Evolutionary conservation across 768 basidiomycete species (phyloP), one percentile per base, ranked within the genome.

Genomic region (Mycena olivaceomarginata): DNA sequence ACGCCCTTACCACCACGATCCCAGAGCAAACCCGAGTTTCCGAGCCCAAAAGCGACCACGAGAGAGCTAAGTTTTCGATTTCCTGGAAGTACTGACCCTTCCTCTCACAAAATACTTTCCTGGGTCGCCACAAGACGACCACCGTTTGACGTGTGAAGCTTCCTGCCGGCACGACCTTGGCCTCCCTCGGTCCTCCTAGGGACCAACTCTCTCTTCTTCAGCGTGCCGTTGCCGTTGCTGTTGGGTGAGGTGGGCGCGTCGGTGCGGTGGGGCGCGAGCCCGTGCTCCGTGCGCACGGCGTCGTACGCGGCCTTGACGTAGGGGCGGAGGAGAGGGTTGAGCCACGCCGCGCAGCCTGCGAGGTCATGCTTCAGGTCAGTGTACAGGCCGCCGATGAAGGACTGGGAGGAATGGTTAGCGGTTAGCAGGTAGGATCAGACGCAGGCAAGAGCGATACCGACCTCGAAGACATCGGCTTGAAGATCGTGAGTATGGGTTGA

Each of bases 391-490:
- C 95, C 95, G 41, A 96, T 90, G 82, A 93, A 96, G 4, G 95
- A 90, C 95, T 96, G 79, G 40, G 46, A 60, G 25, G 60, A 31
- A 16, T 31, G 31, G 31, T 31, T 31, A 31, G 31, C 31, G 9
- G 60, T 37, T 10, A 40, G 60, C 60, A 16, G 15, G 60, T 15
- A 20, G 31, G 31, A 31, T 31, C 31, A 31, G 31, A 31, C 6
- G 20, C 16, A 10, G 20, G 7, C 15, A 16, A 16, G 60, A 10
- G 10, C n/a, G 3, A 56, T 40, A 83, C 87, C 78, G 80, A 94
- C 95, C 90, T 96, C 95, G 80, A 96, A 94, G 25, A 95, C 88
- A 80, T 96, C 94, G 67, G 95, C 95, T 96, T 69, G 64, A 75
- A 66, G 43, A 48, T 13, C 60, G 41, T 73, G 39, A 25, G 62